A percentile compares a stretch with the other conserved stretches of the same genome.
These are phyloP conservation scores for Cercophora samala DNA, from an alignment of 495 filamentous ascomycete genomes.

Conservation along the genomic window DNA sequence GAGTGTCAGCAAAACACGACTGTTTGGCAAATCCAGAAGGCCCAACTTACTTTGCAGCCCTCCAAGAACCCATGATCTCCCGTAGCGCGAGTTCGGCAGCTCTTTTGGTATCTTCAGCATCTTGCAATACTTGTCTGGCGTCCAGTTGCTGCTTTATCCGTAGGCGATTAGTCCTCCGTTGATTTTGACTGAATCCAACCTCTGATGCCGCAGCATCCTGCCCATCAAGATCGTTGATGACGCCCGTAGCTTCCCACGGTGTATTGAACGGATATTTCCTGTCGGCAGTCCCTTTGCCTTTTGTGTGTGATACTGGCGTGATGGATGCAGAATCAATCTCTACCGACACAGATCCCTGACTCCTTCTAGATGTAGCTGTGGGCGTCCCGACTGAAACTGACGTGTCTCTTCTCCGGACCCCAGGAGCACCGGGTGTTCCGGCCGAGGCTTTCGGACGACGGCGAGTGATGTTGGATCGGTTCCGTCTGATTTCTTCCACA, in stretches of 20 bases:
- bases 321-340: slow-evolving; percentile 29
- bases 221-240: slow-evolving; percentile 68
- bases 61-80: slow-evolving; percentile 73
- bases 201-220: slow-evolving; percentile 29
- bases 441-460: slow-evolving; percentile 66
- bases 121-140: slow-evolving; percentile 53
- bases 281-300: slow-evolving; percentile 48
- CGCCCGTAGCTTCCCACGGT: slow-evolving; percentile 72
- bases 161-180: slow-evolving; percentile 45
- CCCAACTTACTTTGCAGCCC: slow-evolving; percentile 69
- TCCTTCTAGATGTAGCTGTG: slow-evolving; percentile 30
- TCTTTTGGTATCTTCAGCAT: slow-evolving; percentile 66
- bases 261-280: slow-evolving; percentile 54
- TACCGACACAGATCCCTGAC: slow-evolving; percentile 24
- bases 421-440: slow-evolving; percentile 17
- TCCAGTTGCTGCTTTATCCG: slow-evolving; percentile 56
- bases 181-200: slow-evolving; percentile 31
- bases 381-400: slow-evolving; percentile 48
- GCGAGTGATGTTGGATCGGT: slow-evolving; percentile 78
- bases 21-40: not conserved
- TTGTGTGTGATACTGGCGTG: slow-evolving; percentile 34
- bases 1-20: slow-evolving; percentile 26
- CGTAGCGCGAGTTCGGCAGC: slow-evolving; percentile 81
- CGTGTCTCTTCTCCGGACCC: slow-evolving; percentile 40
- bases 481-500: slow-evolving; percentile 77